phyloP scores from a whole-genome alignment of 2,329 filamentous ascomycete species.

The Chaetomium sp. region DNA sequence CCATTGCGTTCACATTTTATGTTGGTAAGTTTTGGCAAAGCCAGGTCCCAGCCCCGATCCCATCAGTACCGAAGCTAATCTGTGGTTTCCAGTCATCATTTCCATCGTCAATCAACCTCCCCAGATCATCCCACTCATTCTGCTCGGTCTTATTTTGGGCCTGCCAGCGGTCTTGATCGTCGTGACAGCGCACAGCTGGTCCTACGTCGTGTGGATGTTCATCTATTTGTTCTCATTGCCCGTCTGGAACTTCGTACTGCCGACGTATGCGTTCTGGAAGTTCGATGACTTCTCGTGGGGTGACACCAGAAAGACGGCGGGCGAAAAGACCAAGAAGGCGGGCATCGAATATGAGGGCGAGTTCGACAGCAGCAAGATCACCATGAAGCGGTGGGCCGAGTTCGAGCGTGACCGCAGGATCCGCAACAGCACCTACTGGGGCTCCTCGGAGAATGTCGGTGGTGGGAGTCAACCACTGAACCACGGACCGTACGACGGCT shows the following conservation, averaged over 20 bases:
- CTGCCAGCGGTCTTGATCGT: constrained; percentile 90
- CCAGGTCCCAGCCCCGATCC: neutral
- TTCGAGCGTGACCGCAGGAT: constrained; percentile 73
- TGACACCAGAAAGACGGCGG: constrained; percentile 92
- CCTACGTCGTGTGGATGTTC: constrained; percentile 94
- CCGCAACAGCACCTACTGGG: constrained; percentile 54
- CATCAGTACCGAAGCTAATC: neutral
- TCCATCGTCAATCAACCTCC: constrained; percentile 77
- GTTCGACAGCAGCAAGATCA: constrained; percentile 98
- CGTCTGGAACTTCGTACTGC: constrained; percentile 96
- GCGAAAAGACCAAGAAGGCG: constrained; percentile 84
- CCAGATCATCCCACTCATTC: constrained; percentile 86
- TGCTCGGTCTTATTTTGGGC: constrained; percentile 88
- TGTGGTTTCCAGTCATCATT: constrained; percentile 65
- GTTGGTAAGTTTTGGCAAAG: constrained; percentile 65
- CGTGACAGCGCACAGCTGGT: constrained; percentile 87
- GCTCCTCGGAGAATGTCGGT: constrained; percentile 53
- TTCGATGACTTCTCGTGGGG: constrained; percentile 99
- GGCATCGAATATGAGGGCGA: constrained; percentile 89
- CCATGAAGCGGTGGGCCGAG: constrained; percentile 98
- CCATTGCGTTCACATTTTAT: constrained; percentile 96
- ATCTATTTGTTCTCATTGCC: constrained; percentile 93
- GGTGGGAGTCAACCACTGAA: constrained; percentile 43
- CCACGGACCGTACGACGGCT: constrained; percentile 57
- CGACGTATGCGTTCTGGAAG: constrained; percentile 96